Evolutionary conservation across 1,139 yeast species (phyloP).

Genomic region (Nakaseomyces glabratus): DNA sequence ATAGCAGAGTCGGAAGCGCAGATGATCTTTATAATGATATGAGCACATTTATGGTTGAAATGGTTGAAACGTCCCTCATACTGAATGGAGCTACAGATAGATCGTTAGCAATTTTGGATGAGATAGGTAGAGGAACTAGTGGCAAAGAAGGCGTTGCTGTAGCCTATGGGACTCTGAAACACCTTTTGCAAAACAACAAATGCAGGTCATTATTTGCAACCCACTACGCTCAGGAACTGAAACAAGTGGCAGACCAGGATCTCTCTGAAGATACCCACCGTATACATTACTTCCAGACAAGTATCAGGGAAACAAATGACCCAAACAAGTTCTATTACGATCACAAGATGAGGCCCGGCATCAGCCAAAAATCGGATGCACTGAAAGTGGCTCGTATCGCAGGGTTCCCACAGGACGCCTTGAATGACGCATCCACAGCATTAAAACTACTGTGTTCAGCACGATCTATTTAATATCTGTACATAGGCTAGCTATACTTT

Average conservation of each 20-base stretch:
- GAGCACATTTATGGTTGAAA: conserved; percentile 95
- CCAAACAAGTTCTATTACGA: conserved; percentile 40
- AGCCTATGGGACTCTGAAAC: conserved; percentile 70
- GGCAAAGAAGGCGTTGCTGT: conserved; percentile 83
- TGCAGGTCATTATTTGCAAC: conserved; percentile 87
- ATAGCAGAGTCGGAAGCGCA: conserved; percentile 84
- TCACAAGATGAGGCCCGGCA: conserved; percentile 60
- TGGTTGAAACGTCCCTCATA: conserved; percentile 88
- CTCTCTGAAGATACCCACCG: conserved; percentile 15
- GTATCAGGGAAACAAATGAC: conserved; percentile 37
- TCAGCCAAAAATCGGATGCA: conserved; percentile 73
- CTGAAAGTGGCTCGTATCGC: conserved; percentile 76
- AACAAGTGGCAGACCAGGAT: conserved; percentile 33
- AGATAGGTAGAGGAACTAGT: conserved; percentile 94
- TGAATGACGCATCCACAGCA: conserved; percentile 38
- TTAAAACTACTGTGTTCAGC: conserved; percentile 1
- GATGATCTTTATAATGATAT: conserved; percentile 81
- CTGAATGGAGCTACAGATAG: conserved; percentile 62
- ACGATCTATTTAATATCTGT: too few relatives aligned
- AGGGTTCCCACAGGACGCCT: conserved; percentile 64
- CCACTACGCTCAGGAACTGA: conserved; percentile 72
- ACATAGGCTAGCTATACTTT: too few relatives aligned
- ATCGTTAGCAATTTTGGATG: conserved; percentile 86
- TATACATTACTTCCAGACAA: conserved; percentile 41
- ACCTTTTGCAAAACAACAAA: conserved; percentile 46